Evolutionary conservation across 2,329 filamentous ascomycete species (phyloP).

Genomic region (Helicocarpus griseus): DNA sequence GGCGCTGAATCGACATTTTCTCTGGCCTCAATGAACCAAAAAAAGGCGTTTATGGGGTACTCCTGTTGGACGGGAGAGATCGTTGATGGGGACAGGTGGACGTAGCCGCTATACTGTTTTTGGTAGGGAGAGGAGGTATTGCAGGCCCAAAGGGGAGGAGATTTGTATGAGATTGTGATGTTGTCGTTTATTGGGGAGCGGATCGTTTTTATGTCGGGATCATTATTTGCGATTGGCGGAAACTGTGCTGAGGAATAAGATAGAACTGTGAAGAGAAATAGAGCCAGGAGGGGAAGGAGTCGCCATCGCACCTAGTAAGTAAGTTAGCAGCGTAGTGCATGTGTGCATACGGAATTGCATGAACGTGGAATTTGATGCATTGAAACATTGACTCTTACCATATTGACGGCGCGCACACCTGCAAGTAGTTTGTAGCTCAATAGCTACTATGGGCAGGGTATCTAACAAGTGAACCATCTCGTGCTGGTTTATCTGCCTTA

Average conservation of each 20-base stretch:
- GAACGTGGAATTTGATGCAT: background rate
- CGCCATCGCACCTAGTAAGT: background rate
- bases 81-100: conserved; percentile 8
- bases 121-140: conserved; percentile 46
- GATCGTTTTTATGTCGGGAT: conserved; percentile 45
- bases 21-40: conserved; percentile 41
- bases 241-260: background rate
- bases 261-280: background rate
- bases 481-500: no score
- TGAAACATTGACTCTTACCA: background rate
- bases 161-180: conserved; percentile 60
- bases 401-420: background rate
- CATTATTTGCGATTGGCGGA: background rate
- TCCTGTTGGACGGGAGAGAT: conserved; percentile 8
- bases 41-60: conserved; percentile 15
- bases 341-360: background rate
- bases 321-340: background rate
- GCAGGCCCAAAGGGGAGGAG: conserved; percentile 44
- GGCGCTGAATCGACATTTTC: conserved; percentile 35
- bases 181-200: conserved; percentile 50
- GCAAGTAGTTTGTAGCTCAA: no score
- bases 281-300: background rate
- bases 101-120: conserved; percentile 20
- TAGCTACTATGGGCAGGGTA: no score
- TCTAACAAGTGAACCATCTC: no score